Evolutionary conservation across 2,329 filamentous ascomycete genomes (phyloP).

Genomic region (Fusarium hainanense): DNA sequence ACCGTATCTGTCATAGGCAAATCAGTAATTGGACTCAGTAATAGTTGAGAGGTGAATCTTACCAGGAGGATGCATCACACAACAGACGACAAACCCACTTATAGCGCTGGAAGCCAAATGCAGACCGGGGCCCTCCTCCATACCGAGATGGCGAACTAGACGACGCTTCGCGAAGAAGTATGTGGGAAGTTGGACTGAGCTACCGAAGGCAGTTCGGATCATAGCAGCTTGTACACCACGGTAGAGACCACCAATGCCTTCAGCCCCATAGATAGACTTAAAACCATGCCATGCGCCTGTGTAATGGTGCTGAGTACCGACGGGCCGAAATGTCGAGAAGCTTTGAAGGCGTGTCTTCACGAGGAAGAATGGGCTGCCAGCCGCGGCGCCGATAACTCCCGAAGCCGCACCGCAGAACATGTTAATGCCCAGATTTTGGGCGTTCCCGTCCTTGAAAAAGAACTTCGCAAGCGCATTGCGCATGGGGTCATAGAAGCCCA

Average conservation of each 20-base stretch:
- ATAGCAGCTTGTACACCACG: constrained; percentile 92
- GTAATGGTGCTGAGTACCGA: constrained; percentile 97
- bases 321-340: constrained; percentile 89
- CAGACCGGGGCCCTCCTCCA: constrained; percentile 90
- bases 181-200: constrained; percentile 94
- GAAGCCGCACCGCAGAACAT: constrained; percentile 91
- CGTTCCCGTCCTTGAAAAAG: constrained; percentile 76
- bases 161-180: constrained; percentile 97
- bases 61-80: constrained; percentile 97
- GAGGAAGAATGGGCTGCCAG: constrained; percentile 95
- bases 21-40: constrained; percentile 1
- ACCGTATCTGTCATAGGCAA: constrained; percentile 75
- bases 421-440: constrained; percentile 90
- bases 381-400: constrained; percentile 90
- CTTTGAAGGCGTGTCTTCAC: constrained; percentile 97
- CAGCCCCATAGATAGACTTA: constrained; percentile 78
- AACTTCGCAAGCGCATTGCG: constrained; percentile 76
- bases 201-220: constrained; percentile 95
- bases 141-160: constrained; percentile 82
- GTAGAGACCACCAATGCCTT: constrained; percentile 86
- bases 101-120: constrained; percentile 89
- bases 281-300: constrained; percentile 86
- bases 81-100: constrained; percentile 96
- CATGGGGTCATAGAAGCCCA: constrained; percentile 98
- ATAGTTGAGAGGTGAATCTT: constrained; percentile 46